These are phyloP conservation scores for Ochetophila trinervis DNA, from an alignment of 306 rosid species.

Conservation along the genomic window DNA sequence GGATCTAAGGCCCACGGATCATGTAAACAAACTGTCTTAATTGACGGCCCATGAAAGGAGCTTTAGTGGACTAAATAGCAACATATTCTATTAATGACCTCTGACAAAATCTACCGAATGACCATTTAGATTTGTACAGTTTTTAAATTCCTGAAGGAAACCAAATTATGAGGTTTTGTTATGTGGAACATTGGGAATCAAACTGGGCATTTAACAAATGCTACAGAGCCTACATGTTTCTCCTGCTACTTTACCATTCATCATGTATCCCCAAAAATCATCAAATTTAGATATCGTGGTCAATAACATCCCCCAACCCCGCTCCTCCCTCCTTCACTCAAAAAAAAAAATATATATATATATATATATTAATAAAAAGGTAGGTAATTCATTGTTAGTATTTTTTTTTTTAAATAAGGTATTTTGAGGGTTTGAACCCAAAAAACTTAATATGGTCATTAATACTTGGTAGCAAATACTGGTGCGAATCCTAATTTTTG, in stretches of 20 bases:
- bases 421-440: no score
- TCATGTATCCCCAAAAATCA: background rate
- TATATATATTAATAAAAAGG: no score
- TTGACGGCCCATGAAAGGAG: background rate
- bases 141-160: background rate
- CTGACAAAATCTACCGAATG: conserved; percentile 35
- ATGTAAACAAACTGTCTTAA: background rate
- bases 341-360: no score
- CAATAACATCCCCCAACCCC: no score
- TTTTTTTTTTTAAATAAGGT: no score
- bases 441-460: no score
- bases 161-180: conserved; percentile 12
- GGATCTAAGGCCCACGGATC: background rate
- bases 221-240: conserved; percentile 14
- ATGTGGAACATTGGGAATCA: background rate
- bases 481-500: no score
- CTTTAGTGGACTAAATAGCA: background rate
- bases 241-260: background rate
- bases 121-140: conserved; percentile 11
- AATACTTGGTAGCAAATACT: no score
- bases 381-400: no score
- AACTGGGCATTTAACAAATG: conserved; percentile 3
- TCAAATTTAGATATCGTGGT: background rate
- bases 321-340: no score
- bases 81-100: conserved; percentile 18